Evolutionary conservation across 352 stramenopile species (phyloP).

Genomic region (Phytophthora brassicae): DNA sequence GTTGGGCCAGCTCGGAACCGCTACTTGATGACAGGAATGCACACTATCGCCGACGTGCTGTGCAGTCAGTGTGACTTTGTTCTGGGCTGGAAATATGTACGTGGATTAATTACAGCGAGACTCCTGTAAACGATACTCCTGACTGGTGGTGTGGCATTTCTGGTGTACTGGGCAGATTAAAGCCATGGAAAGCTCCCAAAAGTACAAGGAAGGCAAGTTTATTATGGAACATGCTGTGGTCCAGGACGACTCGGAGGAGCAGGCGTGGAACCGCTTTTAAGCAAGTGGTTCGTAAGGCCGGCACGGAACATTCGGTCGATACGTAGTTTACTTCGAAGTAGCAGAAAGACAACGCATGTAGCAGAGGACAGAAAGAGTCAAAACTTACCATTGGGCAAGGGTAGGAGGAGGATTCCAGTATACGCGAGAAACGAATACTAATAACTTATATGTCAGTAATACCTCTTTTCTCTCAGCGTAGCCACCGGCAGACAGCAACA

Average conservation of each 20-base stretch:
- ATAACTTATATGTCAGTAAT: constrained; percentile 45
- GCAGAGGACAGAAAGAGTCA: constrained; percentile 6
- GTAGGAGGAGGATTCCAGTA: constrained; percentile 19
- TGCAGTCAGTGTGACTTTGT: constrained; percentile 63
- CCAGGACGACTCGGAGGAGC: constrained; percentile 61
- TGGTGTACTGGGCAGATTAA: constrained; percentile 48
- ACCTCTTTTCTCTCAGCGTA: constrained; percentile 32
- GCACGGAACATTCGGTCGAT: not conserved
- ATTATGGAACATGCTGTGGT: constrained; percentile 82
- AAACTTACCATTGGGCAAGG: constrained; percentile 34
- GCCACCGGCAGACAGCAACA: not conserved
- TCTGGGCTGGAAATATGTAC: constrained; percentile 86
- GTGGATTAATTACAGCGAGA: not conserved
- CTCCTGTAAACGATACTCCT: not conserved
- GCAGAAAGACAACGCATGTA: constrained; percentile 12
- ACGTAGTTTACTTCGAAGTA: too few species aligned
- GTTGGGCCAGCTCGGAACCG: constrained; percentile 59
- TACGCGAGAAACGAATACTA: constrained; percentile 37
- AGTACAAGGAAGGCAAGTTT: constrained; percentile 88
- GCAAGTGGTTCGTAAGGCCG: not conserved
- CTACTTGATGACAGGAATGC: constrained; percentile 81
- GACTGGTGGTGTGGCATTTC: not conserved
- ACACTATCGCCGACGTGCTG: constrained; percentile 73
- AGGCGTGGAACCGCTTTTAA: constrained; percentile 43
- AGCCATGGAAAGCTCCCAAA: constrained; percentile 78